A percentile compares a stretch with the other conserved stretches of the same genome.
Evolutionary conservation across 805 yeast species (phyloP).

Genomic region (Teunomyces gatunensis): DNA sequence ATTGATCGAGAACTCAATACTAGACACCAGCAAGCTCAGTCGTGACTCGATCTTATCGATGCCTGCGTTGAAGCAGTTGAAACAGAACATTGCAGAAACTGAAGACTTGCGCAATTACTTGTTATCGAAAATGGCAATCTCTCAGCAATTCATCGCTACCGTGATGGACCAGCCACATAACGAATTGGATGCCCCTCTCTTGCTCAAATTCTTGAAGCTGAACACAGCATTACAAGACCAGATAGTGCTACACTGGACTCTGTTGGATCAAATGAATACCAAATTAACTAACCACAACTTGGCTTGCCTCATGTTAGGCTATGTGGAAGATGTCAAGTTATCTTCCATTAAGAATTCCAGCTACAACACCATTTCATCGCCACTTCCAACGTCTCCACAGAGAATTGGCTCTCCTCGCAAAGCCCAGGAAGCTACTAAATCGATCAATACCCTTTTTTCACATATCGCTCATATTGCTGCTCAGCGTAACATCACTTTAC

Average conservation of each 20-base stretch:
- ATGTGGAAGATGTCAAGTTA: slow-evolving; percentile 42
- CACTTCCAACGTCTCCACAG: slow-evolving; percentile 10
- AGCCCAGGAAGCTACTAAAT: slow-evolving; percentile 10
- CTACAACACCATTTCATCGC: slow-evolving; percentile 6
- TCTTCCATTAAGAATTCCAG: slow-evolving; percentile 10
- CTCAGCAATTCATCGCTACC: slow-evolving; percentile 31
- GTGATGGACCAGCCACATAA: slow-evolving; percentile 51
- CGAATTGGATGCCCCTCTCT: slow-evolving; percentile 44
- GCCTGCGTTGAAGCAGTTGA: slow-evolving; percentile 24
- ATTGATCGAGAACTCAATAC: slow-evolving; percentile 44
- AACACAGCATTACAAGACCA: slow-evolving; percentile 31
- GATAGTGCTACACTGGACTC: slow-evolving; percentile 18
- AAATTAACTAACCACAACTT: slow-evolving; percentile 41
- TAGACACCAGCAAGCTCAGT: slow-evolving; percentile 36
- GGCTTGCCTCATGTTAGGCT: slow-evolving; percentile 46
- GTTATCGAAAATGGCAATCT: slow-evolving; percentile 26
- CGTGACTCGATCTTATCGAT: slow-evolving; percentile 34
- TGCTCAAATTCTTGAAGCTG: slow-evolving; percentile 33
- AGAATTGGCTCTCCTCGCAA: slow-evolving; percentile 2
- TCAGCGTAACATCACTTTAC: slow-evolving; percentile 40
- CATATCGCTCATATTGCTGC: slow-evolving; percentile 48
- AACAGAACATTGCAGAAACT: slow-evolving; percentile 27
- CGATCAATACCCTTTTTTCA: slow-evolving; percentile 45
- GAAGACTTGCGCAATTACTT: slow-evolving; percentile 30
- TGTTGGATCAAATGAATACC: slow-evolving; percentile 25